These are phyloP conservation scores for Spathaspora boniae DNA, from an alignment of 805 yeast genomes.

Conservation along the genomic window DNA sequence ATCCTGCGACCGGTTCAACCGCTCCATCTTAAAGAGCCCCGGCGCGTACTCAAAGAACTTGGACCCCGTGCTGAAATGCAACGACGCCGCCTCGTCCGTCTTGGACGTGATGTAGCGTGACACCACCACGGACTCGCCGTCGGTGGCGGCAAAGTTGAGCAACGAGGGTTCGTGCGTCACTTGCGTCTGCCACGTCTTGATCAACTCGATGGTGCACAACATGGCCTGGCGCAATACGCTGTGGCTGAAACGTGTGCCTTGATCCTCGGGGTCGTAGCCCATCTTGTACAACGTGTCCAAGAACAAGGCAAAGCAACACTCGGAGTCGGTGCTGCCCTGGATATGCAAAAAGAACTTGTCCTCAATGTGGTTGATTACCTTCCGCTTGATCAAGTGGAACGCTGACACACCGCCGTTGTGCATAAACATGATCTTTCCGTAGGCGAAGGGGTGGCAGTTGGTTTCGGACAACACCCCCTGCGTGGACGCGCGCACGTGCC, in stretches of 20 bases:
- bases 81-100: conserved; percentile 93
- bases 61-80: conserved; percentile 93
- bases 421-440: conserved; percentile 89
- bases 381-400: conserved; percentile 70
- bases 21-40: conserved; percentile 91
- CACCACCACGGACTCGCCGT: conserved; percentile 82
- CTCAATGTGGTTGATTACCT: conserved; percentile 63
- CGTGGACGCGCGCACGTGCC: conserved; percentile 94
- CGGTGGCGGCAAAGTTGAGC: conserved; percentile 91
- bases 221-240: conserved; percentile 63
- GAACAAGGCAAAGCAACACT: conserved; percentile 88
- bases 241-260: conserved; percentile 41
- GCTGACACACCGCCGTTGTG: conserved; percentile 90
- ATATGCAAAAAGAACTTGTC: conserved; percentile 77
- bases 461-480: conserved; percentile 93
- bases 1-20: conserved; percentile 87
- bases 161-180: conserved; percentile 66
- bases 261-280: conserved; percentile 66
- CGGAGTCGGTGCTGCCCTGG: conserved; percentile 95
- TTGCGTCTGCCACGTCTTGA: conserved; percentile 77
- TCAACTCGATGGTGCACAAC: conserved; percentile 64
- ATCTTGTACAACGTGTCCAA: conserved; percentile 69
- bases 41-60: conserved; percentile 86
- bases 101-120: conserved; percentile 84
- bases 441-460: conserved; percentile 94